phyloP scores from a whole-genome alignment of 495 filamentous ascomycete genomes.

The Peziza echinospora region DNA sequence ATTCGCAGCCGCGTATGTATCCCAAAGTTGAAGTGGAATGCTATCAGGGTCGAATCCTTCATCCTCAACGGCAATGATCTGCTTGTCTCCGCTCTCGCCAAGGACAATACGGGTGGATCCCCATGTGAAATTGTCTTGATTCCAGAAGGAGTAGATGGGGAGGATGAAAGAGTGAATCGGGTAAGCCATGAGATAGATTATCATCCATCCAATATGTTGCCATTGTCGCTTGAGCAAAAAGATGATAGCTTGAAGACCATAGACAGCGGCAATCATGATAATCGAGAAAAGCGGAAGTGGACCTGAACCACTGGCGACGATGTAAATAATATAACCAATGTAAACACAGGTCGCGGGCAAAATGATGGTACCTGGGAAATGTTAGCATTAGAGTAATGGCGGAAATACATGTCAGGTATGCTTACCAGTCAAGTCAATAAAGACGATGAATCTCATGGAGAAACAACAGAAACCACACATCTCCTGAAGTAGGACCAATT shows the following conservation, averaged over 20 bases:
- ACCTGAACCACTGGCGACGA: conserved; percentile 43
- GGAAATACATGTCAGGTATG: neutral
- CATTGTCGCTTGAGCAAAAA: conserved; percentile 92
- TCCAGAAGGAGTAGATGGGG: conserved; percentile 96
- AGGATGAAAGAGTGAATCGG: conserved; percentile 84
- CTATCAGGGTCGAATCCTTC: conserved; percentile 75
- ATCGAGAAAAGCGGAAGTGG: conserved; percentile 74
- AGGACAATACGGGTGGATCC: conserved; percentile 95
- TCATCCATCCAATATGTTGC: conserved; percentile 98
- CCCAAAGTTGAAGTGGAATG: conserved; percentile 89
- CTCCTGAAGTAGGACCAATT: conserved; percentile 68
- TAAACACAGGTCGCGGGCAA: conserved; percentile 82
- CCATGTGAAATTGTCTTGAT: conserved; percentile 95
- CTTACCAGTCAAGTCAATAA: conserved; percentile 69
- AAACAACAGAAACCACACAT: conserved; percentile 99
- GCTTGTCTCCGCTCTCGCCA: conserved; percentile 75
- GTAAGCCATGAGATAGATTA: conserved; percentile 87
- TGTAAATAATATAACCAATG: conserved; percentile 73
- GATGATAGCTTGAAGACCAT: conserved; percentile 85
- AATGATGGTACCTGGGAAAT: conserved; percentile 41
- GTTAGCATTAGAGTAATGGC: neutral
- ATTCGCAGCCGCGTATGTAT: conserved; percentile 85
- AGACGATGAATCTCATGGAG: conserved; percentile 93
- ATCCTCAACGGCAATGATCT: conserved; percentile 68
- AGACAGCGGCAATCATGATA: conserved; percentile 69